Percentiles rank a stretch among this genome's conserved stretches.
Conservation (phyloP, 768 basidiomycete species). For the Macrocybe gigantea region DNA sequence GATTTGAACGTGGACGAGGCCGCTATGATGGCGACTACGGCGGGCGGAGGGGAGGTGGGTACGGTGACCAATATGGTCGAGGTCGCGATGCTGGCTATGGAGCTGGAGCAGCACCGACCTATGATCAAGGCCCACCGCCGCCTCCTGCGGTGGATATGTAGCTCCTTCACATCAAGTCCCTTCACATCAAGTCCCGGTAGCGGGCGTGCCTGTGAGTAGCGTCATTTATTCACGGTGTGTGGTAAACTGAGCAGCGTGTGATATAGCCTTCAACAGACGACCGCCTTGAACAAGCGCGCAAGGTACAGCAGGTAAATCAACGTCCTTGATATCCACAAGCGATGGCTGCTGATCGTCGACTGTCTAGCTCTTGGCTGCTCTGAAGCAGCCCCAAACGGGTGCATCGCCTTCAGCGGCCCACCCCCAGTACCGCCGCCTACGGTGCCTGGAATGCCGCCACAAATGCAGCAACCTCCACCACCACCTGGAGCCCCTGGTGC, state of each 20-base stretch:
- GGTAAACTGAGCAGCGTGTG: background rate
- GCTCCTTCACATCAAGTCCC: slow-evolving; percentile 26
- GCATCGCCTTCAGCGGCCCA: slow-evolving; percentile 20
- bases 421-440: slow-evolving; percentile 29
- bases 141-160: slow-evolving; percentile 16
- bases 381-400: slow-evolving; percentile 61
- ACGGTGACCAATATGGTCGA: slow-evolving; percentile 35
- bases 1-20: slow-evolving; percentile 41
- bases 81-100: slow-evolving; percentile 25
- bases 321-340: background rate
- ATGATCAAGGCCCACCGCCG: slow-evolving; percentile 12
- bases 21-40: slow-evolving; percentile 24
- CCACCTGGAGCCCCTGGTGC: slow-evolving; percentile 17
- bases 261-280: slow-evolving; percentile 40
- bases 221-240: background rate
- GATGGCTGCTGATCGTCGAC: background rate
- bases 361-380: slow-evolving; percentile 27
- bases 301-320: slow-evolving; percentile 64
- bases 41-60: slow-evolving; percentile 33
- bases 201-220: slow-evolving; percentile 11
- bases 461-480: slow-evolving; percentile 25
- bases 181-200: slow-evolving; percentile 14
- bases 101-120: slow-evolving; percentile 27
- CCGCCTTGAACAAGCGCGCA: slow-evolving; percentile 81
- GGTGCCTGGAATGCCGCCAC: slow-evolving; percentile 17